Base-by-base conservation (phyloP, 225 moss, liverwort and hornwort genomes). In the Sphagnum contortum region DNA sequence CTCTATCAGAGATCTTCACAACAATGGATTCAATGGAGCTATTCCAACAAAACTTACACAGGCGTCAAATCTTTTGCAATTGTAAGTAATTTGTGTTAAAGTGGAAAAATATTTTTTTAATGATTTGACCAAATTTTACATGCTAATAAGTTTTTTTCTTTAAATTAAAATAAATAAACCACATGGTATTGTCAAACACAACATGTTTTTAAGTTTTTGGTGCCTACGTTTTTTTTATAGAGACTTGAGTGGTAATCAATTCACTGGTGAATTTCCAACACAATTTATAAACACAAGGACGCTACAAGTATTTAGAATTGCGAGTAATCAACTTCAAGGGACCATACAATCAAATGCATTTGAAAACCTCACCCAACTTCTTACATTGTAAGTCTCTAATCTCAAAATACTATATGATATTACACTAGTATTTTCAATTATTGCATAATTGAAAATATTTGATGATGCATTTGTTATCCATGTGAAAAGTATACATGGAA, bases 1-100 rank as follows among this genome's bases (percentile, higher is more conserved):
- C 69, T n/a, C n/a, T n/a, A n/a, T n/a, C n/a, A 75, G 72, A 60
- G 80, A 76, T 72, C 76, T 76, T 64, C 72, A 76, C 45, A 57
- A 75, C 70, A 80, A 80, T 61, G 71, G 64, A 49, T 76, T 80
- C 45, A 58, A 4, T 70, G 80, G 80, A 70, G 3, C 5, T 44
- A 76, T 80, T 62, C 76, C 80, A 9, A 12, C n/a, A 44, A 72
- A 75, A 44, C 3, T 75, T 44, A 3, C 47, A 44, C 8, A 55
- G 3, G 12, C 58, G 4, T 3, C 3, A 3, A 56, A 70, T 70
- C 49, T 76, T 50, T 4, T 73, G 46, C 56, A 70, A 47, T 5
- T 80, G 80, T 76, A 76, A 76, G 75, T 60, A 7, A 12, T n/a
- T 58, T 29, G 4, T 5, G 0, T 58, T 6, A 5, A 58, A n/a